These are phyloP conservation scores for Scorias spongiosa DNA, from an alignment of 2,329 filamentous ascomycete genomes.

Conservation along the genomic window DNA sequence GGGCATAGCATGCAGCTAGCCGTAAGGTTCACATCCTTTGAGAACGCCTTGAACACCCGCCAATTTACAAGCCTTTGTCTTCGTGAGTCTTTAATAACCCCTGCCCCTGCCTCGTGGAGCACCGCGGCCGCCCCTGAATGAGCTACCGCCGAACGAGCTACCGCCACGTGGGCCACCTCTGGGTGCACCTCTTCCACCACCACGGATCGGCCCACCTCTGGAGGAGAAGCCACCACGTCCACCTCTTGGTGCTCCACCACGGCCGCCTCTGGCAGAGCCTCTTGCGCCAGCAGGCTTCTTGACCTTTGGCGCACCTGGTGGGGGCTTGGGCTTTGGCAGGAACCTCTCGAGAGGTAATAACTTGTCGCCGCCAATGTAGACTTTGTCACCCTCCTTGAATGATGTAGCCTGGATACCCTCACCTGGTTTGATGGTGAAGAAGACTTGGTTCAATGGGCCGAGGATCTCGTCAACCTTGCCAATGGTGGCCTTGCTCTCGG, in stretches of 20 bases:
- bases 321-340: constrained; percentile 78
- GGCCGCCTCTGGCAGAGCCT: constrained; percentile 23
- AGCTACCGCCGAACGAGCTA: constrained; percentile 34
- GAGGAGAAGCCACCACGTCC: constrained; percentile 33
- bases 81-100: too few relatives aligned
- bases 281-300: constrained; percentile 52
- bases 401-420: constrained; percentile 90
- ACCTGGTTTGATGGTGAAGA: constrained; percentile 94
- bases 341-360: constrained; percentile 90
- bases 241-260: constrained; percentile 12
- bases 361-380: constrained; percentile 91
- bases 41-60: background rate
- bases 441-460: constrained; percentile 93
- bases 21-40: background rate
- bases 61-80: background rate
- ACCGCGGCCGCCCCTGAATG: constrained; percentile 22
- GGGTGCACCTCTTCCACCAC: constrained; percentile 34
- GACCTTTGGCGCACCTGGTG: constrained; percentile 48
- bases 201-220: constrained; percentile 36
- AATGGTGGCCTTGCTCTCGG: constrained; percentile 84
- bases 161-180: constrained; percentile 25
- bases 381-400: constrained; percentile 94
- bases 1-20: background rate
- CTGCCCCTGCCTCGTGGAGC: too few relatives aligned
- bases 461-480: constrained; percentile 98